Evolutionary conservation across 108 stramenopile species (phyloP), one percentile per base, ranked within the genome.

Genomic region (Pseudonitzschia multiseries): DNA sequence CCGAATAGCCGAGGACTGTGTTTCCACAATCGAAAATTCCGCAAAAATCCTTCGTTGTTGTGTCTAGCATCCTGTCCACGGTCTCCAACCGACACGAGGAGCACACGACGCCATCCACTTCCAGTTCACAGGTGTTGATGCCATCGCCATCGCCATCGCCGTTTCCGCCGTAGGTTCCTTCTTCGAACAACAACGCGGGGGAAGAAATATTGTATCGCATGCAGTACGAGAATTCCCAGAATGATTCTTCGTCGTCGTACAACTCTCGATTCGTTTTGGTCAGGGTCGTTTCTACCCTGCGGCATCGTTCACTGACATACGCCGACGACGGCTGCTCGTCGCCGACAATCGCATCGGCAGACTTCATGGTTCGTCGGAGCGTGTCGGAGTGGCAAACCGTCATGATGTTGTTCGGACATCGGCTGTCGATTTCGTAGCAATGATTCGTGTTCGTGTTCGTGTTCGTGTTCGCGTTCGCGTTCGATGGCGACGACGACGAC

Each of bases 201-300:
- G n/a, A n/a, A n/a, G n/a, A n/a, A 18, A 52, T 21, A 17, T 52
- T 52, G 52, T 52, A 52, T 8, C 52, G 52, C 52, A 52, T 18
- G 52, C 52, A 52, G n/a, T 52, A 52, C n/a, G 52, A n/a, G n/a
- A 52, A 52, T n/a, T 52, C 52, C 52, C 52, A 52, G 5, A 17
- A 52, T 8, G 52, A 52, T 20, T 52, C 52, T 20, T 21, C 52
- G 13, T n/a, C n/a, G n/a, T n/a, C n/a, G 52, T 8, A 52, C 6
- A 42, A 6, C 42, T 6, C 8, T 52, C n/a, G 17, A 52, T 52
- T 17, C 14, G 52, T 21, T 52, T 21, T 52, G 52, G 52, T n/a
- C 17, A 52, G 52, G n/a, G n/a, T 52, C 5, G 52, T 17, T 20
- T 52, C 52, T 18, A 52, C 18, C 52, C n/a, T 52, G 5, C 52